phyloP scores from a whole-genome alignment of 371 early-diverging fungal genomes.

The Mortierella sp. region DNA sequence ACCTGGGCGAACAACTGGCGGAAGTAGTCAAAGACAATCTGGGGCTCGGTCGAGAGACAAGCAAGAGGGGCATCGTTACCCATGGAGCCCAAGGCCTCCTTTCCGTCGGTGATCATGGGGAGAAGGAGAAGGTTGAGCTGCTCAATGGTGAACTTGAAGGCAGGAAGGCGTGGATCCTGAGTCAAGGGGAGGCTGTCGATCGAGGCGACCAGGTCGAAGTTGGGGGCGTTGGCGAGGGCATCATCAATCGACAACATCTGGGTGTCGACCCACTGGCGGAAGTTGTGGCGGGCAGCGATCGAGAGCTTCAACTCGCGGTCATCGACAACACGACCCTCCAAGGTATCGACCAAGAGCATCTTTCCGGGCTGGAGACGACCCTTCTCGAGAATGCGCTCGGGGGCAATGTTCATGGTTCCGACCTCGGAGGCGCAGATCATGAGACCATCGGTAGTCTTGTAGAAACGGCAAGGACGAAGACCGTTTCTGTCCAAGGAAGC shows the following conservation, averaged over 20 bases:
- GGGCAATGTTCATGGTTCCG: constrained; percentile 89
- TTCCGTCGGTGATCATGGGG: constrained; percentile 91
- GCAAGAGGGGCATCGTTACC: constrained; percentile 97
- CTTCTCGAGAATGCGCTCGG: constrained; percentile 85
- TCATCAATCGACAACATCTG: constrained; percentile 81
- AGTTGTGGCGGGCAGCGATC: constrained; percentile 79
- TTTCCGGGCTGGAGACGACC: constrained; percentile 97
- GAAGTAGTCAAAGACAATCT: constrained; percentile 96
- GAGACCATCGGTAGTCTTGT: constrained; percentile 89
- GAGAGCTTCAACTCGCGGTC: constrained; percentile 89
- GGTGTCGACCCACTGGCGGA: constrained; percentile 86
- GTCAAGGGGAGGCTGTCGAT: constrained; percentile 46
- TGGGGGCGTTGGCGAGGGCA: constrained; percentile 61
- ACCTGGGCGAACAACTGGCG: constrained; percentile 98
- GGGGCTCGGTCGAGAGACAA: constrained; percentile 90
- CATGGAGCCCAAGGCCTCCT: constrained; percentile 98
- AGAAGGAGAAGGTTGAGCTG: constrained; percentile 89
- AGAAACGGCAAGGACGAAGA: constrained; percentile 96
- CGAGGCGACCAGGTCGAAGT: constrained; percentile 40
- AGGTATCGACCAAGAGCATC: constrained; percentile 97
- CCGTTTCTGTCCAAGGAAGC: constrained; percentile 97
- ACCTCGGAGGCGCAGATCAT: constrained; percentile 99
- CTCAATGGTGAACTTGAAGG: constrained; percentile 95
- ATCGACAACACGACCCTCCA: constrained; percentile 91
- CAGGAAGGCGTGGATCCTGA: constrained; percentile 87